Percentiles rank a stretch among this genome's conserved stretches.
These are phyloP conservation scores for Russula compacta DNA, from an alignment of 768 basidiomycete genomes.

Conservation along the genomic window DNA sequence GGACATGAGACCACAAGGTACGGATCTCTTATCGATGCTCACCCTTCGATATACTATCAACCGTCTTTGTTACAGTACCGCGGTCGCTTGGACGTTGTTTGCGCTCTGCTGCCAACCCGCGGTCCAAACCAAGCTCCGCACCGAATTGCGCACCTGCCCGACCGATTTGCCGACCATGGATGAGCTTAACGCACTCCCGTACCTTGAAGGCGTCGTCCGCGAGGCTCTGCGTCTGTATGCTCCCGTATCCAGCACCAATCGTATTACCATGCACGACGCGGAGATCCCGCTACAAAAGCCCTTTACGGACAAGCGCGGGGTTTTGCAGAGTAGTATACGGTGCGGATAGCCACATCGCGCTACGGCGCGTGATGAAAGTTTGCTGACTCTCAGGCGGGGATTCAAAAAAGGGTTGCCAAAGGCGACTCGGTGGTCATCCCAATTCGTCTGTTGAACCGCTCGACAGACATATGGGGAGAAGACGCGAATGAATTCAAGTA, in stretches of 20 bases:
- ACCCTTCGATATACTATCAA: background rate
- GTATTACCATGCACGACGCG: conserved; percentile 24
- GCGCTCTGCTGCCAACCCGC: conserved; percentile 25
- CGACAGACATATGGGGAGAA: too few species aligned
- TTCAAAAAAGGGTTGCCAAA: conserved; percentile 10
- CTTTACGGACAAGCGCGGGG: conserved; percentile 17
- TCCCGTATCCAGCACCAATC: conserved; percentile 21
- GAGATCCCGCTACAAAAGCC: conserved; percentile 25
- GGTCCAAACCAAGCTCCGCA: conserved; percentile 28
- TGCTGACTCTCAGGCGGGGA: background rate
- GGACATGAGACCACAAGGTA: conserved; percentile 25
- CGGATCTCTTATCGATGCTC: background rate
- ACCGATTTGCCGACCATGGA: too few species aligned
- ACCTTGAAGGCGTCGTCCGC: too few species aligned
- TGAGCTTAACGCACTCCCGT: too few species aligned
- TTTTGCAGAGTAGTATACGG: conserved; percentile 7
- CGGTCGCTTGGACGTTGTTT: conserved; percentile 30
- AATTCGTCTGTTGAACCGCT: conserved; percentile 24
- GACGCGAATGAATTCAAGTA: conserved; percentile 27
- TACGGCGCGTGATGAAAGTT: background rate
- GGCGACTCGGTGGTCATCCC: conserved; percentile 22
- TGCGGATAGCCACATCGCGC: background rate
- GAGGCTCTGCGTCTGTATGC: too few species aligned
- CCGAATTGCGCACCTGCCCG: conserved; percentile 27
- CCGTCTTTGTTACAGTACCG: conserved; percentile 15